Evolutionary conservation across 345 rosid genomes (phyloP).

Genomic region (Zanthoxylum bungeanum): DNA sequence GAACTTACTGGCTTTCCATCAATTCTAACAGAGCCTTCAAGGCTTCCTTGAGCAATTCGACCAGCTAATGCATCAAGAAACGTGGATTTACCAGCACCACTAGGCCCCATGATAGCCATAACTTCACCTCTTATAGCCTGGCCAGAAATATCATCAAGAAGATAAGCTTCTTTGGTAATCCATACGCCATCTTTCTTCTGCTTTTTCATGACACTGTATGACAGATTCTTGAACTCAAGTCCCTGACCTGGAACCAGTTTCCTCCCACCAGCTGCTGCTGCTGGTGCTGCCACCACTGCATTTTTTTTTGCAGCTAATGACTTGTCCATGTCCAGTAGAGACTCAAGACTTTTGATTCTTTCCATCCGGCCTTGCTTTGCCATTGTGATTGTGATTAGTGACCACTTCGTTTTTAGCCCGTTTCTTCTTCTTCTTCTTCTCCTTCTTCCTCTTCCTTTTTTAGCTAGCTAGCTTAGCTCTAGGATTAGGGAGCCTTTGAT

Average conservation of each 20-base stretch:
- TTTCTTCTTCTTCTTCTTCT: too few relatives aligned
- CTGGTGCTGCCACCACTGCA: background rate
- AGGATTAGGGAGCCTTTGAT: background rate
- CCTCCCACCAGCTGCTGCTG: too few relatives aligned
- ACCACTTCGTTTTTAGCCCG: background rate
- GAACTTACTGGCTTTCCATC: conserved; percentile 57
- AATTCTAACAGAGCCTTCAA: conserved; percentile 69
- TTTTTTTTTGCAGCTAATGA: conserved; percentile 1
- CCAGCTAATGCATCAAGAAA: conserved; percentile 89
- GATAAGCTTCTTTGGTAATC: conserved; percentile 52
- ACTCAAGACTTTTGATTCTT: conserved; percentile 43
- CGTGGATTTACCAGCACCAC: conserved; percentile 90
- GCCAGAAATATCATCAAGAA: conserved; percentile 71
- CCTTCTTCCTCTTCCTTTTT: too few relatives aligned
- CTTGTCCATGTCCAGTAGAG: conserved; percentile 42
- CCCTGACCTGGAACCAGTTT: conserved; percentile 48
- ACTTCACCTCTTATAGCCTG: conserved; percentile 71
- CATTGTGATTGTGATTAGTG: conserved; percentile 8
- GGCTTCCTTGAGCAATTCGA: conserved; percentile 64
- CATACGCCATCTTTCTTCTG: conserved; percentile 52
- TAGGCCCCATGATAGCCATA: conserved; percentile 80
- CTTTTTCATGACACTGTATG: conserved; percentile 56
- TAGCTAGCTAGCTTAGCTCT: too few relatives aligned
- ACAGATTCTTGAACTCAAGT: conserved; percentile 52
- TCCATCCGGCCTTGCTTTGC: conserved; percentile 11